Percentiles rank a stretch among this genome's conserved stretches.
These are phyloP conservation scores for Physcomitrellopsis africana DNA, from an alignment of 225 moss, liverwort and hornwort species.

Conservation along the genomic window DNA sequence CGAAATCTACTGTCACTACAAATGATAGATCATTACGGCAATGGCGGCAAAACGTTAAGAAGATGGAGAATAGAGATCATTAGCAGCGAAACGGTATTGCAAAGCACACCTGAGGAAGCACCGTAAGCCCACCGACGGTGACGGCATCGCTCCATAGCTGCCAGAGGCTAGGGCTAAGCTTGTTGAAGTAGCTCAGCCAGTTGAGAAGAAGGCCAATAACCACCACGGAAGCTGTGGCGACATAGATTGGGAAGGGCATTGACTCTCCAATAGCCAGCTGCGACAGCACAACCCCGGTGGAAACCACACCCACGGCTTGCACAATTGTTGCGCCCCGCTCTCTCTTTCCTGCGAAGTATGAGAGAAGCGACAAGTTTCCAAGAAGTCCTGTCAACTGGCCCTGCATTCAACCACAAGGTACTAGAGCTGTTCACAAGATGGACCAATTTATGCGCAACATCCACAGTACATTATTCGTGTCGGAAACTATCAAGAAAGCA, in stretches of 20 bases:
- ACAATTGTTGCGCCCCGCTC: constrained; percentile 79
- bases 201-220: constrained; percentile 65
- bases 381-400: constrained; percentile 77
- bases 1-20: background rate
- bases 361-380: constrained; percentile 69
- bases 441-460: no score
- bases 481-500: background rate
- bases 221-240: constrained; percentile 51
- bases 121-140: constrained; percentile 69
- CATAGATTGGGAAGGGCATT: constrained; percentile 59
- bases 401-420: constrained; percentile 42
- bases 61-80: no score
- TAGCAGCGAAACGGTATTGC: background rate
- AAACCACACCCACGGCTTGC: constrained; percentile 79
- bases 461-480: no score
- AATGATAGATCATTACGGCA: background rate
- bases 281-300: constrained; percentile 63
- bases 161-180: constrained; percentile 66
- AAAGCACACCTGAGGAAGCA: constrained; percentile 69
- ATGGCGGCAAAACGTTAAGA: no score
- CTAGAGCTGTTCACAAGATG: no score
- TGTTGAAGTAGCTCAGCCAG: constrained; percentile 63
- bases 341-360: constrained; percentile 77
- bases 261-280: constrained; percentile 70
- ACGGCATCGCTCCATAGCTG: constrained; percentile 70